phyloP scores from a whole-genome alignment of 2,329 filamentous ascomycete species.

The Aureobasidium pullulans region DNA sequence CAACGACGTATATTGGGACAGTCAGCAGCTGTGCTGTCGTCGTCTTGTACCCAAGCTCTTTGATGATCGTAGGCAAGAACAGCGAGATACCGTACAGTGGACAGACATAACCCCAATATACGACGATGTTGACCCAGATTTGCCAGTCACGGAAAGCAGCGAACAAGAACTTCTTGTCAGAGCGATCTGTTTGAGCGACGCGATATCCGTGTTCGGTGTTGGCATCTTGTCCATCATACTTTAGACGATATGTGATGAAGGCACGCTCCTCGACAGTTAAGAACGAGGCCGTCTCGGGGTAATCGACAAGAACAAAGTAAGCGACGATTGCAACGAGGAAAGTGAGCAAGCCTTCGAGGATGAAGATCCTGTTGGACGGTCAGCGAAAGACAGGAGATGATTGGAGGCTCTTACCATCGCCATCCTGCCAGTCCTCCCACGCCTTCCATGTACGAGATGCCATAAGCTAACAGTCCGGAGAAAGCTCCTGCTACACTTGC shows the following conservation, averaged over 20 bases:
- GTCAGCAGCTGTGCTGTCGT: constrained; percentile 37
- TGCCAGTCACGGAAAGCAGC: constrained; percentile 42
- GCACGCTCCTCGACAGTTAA: constrained; percentile 16
- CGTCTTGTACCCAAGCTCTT: constrained; percentile 35
- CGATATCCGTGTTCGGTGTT: background rate
- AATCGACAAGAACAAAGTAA: constrained; percentile 50
- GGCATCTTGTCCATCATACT: constrained; percentile 18
- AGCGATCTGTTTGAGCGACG: constrained; percentile 18
- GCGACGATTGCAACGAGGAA: constrained; percentile 35
- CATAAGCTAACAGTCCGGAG: constrained; percentile 44
- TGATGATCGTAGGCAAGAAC: constrained; percentile 33
- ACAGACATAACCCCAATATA: constrained; percentile 55
- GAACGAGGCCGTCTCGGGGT: constrained; percentile 46
- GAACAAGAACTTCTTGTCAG: constrained; percentile 36
- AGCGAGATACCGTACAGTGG: constrained; percentile 40
- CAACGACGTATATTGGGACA: constrained; percentile 36
- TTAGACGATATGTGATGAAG: constrained; percentile 19
- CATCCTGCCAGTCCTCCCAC: constrained; percentile 29
- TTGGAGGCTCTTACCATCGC: constrained; percentile 19
- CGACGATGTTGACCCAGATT: constrained; percentile 46
- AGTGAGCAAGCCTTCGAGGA: constrained; percentile 19
- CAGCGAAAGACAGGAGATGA: background rate
- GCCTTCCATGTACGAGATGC: constrained; percentile 30
- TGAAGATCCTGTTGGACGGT: constrained; percentile 18
- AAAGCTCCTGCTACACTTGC: constrained; percentile 45